Evolutionary conservation across 495 filamentous ascomycete genomes (phyloP), one percentile per base, ranked within the genome.

Genomic region (Xylaria nigripes): DNA sequence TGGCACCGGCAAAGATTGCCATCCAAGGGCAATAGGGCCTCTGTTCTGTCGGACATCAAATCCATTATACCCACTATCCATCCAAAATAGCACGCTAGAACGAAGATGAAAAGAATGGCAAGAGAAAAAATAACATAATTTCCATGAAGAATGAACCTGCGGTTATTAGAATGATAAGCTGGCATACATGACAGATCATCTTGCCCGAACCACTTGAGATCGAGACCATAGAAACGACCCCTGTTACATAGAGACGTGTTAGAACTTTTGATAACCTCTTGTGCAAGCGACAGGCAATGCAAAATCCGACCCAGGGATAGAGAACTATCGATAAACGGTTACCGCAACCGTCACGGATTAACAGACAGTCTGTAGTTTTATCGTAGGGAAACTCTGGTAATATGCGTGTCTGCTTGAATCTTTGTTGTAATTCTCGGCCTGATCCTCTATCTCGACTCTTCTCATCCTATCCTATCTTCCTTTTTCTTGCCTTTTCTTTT

Each of bases 121-220:
- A 10, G 4, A 30, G 32, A 36, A 36, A 8, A 12, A 36, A 36
- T 36, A 13, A 12, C 15, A 40, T 18, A 40, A 40, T 40, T 40
- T 36, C 32, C 32, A 12, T 15, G 6, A 36, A 40, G 36, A 40
- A 18, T n/a, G 10, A 40, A 40, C 36, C 16, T 16, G n/a, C 36
- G 36, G 32, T 10, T 36, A 12, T 36, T 18, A 18, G 15, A 9
- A 40, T 52, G 12, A 44, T 16, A 23, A 53, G 29, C 51, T 53
- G 43, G 40, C 30, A 46, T 32, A 46, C 51, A 43, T 53, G 51
- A 46, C 51, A 53, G 36, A 9, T 34, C 32, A 45, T 22, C 51
- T 46, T 36, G 36, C 34, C n/a, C 21, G n/a, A 40, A 40, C 36
- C 10, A 21, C 23, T 27, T 21, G 42, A 53, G 50, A 44, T 27